These are phyloP conservation scores for Laetiporus sulphureus DNA, from an alignment of 1,284 basidiomycete genomes.

Conservation along the genomic window DNA sequence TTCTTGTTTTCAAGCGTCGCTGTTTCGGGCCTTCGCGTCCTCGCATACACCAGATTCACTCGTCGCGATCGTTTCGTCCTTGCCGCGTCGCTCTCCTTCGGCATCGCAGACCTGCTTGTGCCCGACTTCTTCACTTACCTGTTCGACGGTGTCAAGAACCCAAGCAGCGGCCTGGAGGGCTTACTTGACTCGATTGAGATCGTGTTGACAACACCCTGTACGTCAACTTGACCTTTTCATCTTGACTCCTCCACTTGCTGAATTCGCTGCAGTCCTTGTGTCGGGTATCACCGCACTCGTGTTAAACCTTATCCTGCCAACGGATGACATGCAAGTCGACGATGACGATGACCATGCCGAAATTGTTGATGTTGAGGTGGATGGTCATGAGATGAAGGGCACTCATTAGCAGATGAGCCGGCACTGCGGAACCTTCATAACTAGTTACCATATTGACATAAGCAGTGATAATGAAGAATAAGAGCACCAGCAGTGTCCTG, in stretches of 20 bases:
- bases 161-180: slow-evolving; percentile 58
- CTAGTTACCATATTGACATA: too few relatives aligned
- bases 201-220: slow-evolving; percentile 71
- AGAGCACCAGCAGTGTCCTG: too few relatives aligned
- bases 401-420: too few relatives aligned
- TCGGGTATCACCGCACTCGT: slow-evolving; percentile 60
- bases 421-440: too few relatives aligned
- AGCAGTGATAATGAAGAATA: too few relatives aligned
- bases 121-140: slow-evolving; percentile 58
- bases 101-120: slow-evolving; percentile 63
- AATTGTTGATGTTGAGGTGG: slow-evolving; percentile 24
- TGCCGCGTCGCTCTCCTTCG: slow-evolving; percentile 65
- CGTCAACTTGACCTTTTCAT: slow-evolving; percentile 19
- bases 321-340: slow-evolving; percentile 32
- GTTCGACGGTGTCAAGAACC: slow-evolving; percentile 56
- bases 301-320: slow-evolving; percentile 61
- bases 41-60: slow-evolving; percentile 59
- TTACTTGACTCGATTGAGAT: slow-evolving; percentile 78
- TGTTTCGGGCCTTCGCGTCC: slow-evolving; percentile 63
- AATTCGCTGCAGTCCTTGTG: slow-evolving; percentile 53
- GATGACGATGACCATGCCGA: slow-evolving; percentile 21
- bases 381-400: neutral
- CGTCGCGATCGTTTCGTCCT: slow-evolving; percentile 76
- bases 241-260: slow-evolving; percentile 6
- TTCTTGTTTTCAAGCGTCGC: slow-evolving; percentile 49